Conservation (phyloP, 805 yeast species). For the Lipomyces starkeyi region DNA sequence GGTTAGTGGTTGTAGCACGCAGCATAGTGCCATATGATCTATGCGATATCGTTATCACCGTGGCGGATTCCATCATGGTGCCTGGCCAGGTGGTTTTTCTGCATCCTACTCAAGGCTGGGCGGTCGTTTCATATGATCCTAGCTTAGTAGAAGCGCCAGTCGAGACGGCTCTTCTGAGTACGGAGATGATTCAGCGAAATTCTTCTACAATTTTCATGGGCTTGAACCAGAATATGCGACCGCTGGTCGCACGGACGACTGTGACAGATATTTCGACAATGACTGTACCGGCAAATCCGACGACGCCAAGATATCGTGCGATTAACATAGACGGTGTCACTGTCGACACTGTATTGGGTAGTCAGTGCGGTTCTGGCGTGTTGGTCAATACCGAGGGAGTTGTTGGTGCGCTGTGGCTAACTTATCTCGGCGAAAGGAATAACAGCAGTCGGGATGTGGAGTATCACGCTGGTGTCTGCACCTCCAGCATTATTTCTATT, state of each 20-base stretch:
- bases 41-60: slow-evolving; percentile 73
- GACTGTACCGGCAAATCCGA: slow-evolving; percentile 69
- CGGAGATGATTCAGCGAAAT: slow-evolving; percentile 68
- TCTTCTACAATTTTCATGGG: slow-evolving; percentile 82
- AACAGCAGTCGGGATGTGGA: slow-evolving; percentile 63
- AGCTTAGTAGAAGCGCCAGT: slow-evolving; percentile 71
- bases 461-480: slow-evolving; percentile 78
- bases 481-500: slow-evolving; percentile 65
- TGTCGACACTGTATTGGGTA: slow-evolving; percentile 72
- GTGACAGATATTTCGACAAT: slow-evolving; percentile 78
- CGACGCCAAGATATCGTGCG: slow-evolving; percentile 82
- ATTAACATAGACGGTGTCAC: slow-evolving; percentile 79
- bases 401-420: slow-evolving; percentile 83
- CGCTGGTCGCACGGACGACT: slow-evolving; percentile 74
- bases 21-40: slow-evolving; percentile 81
- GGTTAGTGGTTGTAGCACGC: slow-evolving; percentile 80
- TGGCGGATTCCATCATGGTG: slow-evolving; percentile 83
- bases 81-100: slow-evolving; percentile 81
- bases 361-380: slow-evolving; percentile 80
- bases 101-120: slow-evolving; percentile 88
- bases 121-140: slow-evolving; percentile 84
- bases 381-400: slow-evolving; percentile 78
- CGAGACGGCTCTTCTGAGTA: slow-evolving; percentile 66
- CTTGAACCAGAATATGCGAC: slow-evolving; percentile 69
- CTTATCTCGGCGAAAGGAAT: slow-evolving; percentile 76